phyloP scores from a whole-genome alignment of 257 asterid genomes.

The Jaltomata sinuosa region DNA sequence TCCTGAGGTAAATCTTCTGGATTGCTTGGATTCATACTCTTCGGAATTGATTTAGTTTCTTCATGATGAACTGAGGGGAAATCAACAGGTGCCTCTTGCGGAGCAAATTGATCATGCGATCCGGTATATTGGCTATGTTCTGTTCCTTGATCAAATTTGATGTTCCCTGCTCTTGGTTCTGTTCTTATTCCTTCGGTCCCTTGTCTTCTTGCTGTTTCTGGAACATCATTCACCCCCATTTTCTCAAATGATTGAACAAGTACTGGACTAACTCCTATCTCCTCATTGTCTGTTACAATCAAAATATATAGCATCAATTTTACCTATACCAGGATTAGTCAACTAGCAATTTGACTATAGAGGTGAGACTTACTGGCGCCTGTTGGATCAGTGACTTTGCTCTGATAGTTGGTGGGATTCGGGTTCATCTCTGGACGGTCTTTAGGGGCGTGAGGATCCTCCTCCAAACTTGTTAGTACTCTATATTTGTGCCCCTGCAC shows the following conservation, averaged over 20 bases:
- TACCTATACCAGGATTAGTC: background rate
- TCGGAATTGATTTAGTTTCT: slow-evolving; percentile 12
- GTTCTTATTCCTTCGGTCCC: background rate
- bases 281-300: slow-evolving; percentile 30
- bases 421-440: background rate
- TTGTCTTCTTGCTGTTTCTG: background rate
- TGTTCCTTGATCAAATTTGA: background rate
- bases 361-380: slow-evolving; percentile 19
- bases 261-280: slow-evolving; percentile 33
- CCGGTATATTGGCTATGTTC: slow-evolving; percentile 19
- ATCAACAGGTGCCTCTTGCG: slow-evolving; percentile 12
- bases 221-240: slow-evolving; percentile 14
- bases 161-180: background rate
- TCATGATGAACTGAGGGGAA: background rate
- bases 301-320: background rate
- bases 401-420: slow-evolving; percentile 31
- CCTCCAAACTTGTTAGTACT: slow-evolving; percentile 12
- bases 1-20: slow-evolving; percentile 29
- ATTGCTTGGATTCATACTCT: slow-evolving; percentile 11
- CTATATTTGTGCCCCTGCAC: slow-evolving; percentile 11
- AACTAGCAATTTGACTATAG: background rate
- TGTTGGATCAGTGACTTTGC: slow-evolving; percentile 54
- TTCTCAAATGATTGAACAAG: slow-evolving; percentile 29
- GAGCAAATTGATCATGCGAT: slow-evolving; percentile 51
- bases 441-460: slow-evolving; percentile 34